Evolutionary conservation across 192 early-diverging fungal genomes (phyloP), one percentile per base, ranked within the genome.

Genomic region (Mortierella alpina): DNA sequence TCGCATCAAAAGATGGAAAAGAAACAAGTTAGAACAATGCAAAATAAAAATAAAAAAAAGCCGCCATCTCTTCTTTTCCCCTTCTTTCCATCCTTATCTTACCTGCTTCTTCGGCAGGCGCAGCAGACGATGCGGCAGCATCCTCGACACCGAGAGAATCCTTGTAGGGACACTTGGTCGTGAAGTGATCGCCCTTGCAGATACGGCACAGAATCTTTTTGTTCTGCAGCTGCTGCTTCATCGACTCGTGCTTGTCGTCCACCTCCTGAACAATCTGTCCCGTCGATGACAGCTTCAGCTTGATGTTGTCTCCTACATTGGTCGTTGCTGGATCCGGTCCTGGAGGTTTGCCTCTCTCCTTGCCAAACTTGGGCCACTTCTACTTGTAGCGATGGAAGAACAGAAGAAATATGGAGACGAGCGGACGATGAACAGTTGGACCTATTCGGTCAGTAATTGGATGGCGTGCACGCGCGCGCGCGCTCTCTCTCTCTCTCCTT

Each of bases 121-220:
- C 58, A 22, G 44, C 52, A 31, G 59, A 22, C 14, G 84, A 83
- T 54, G 94, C 86, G 44, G 93, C 76, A 63, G 76, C 94, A 79
- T 95, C 92, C 65, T 92, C 76, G 39, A 95, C 92, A 65, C 88
- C 89, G 77, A 96, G 86, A 5, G 95, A 94, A 82, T 98, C 96
- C 90, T 98, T 99, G 93, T 95, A 98, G 59, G 98, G 98, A 91
- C 98, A 99, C 84, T 96, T 96, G 68, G 90, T 89, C 20, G 98
- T 98, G 82, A 93, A 98, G 88, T 99, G 98, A 59, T 95, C 94
- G 71, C 96, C 95, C 72, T 96, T 96, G 88, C 98, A 99, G 70
- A 93, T 92, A 86, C 98, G 94, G 91, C 98, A 99, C 46, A 90
- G 78, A 74, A 93, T 95, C 83, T 95, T 95, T 82, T 95, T 95